Base-by-base conservation (phyloP, 306 rosid genomes). In the Corylus heterophylla region DNA sequence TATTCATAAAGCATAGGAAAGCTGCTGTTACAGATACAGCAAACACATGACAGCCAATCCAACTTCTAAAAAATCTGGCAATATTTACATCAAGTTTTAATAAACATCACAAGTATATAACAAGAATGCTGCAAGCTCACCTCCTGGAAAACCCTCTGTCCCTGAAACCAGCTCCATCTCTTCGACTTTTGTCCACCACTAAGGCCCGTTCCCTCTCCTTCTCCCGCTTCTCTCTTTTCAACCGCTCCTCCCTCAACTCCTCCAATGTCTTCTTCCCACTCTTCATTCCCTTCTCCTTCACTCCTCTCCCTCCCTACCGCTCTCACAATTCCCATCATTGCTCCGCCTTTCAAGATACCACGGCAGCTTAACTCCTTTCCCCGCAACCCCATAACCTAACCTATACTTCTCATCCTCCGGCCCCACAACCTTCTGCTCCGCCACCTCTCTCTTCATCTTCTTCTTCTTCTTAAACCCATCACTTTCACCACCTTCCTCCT, bases 351-450 rank as follows among this genome's bases (percentile, higher is more conserved):
- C 82, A 52, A 89, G 89, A 88, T 94, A 94, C 98, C 98, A 94
- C 8, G 98, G 98, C 81, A 94, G 50, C 72, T 92, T 85, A 52
- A 89, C 92, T 47, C 97, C 97, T 70, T 92, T 94, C 64, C 97
- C 98, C 1, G 91, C 97, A 69, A 92, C 79, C 50, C 98, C 95
- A 84, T 92, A 94, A 13, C 97, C 98, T 61, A 94, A 86, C 80
- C 92, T 89, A 69, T 92, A 92, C 64, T 89, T 88, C 87, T 94
- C 98, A 83, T 94, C 98, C 77, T 92, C 97, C 1, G 92, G 91
- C 1, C 85, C 83, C 82, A 92, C 89, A 31, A 78, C 87, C 69
- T 61, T 79, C 6, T 87, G 68, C 13, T 31, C 76, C 3, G 63
- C 85, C 27, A 86, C 88, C 84, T 89, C 92, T 76, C 83, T 85